Evolutionary conservation across 148 eudicot genomes (phyloP).

Genomic region (Rhododendron molle): DNA sequence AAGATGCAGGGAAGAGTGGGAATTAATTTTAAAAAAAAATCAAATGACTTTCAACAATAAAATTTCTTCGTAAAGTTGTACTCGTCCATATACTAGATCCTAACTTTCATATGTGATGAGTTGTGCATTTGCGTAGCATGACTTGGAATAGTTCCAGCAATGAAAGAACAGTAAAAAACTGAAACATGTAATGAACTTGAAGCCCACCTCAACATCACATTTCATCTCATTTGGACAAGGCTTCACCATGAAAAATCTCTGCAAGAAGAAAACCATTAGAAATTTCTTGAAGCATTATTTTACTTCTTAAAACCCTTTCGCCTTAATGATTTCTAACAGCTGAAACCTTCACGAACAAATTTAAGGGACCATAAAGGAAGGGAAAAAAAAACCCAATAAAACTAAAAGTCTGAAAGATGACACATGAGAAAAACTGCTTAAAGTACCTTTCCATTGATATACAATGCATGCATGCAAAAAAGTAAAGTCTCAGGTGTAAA

Average conservation of each 20-base stretch:
- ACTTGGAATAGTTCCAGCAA: background rate
- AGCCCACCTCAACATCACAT: constrained; percentile 90
- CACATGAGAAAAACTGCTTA: background rate
- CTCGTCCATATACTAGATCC: background rate
- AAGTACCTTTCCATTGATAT: background rate
- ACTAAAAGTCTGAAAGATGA: background rate
- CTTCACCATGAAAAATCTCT: constrained; percentile 96
- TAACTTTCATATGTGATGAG: background rate
- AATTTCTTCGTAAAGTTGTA: background rate
- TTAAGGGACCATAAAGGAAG: background rate
- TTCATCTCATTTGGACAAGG: constrained; percentile 97
- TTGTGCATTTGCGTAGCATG: background rate
- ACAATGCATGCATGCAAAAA: background rate
- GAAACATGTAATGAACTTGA: background rate
- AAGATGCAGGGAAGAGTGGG: background rate
- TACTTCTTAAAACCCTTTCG: background rate
- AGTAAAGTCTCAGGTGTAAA: background rate
- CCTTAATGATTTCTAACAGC: background rate
- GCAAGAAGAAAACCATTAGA: constrained; percentile 34
- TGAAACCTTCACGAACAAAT: background rate
- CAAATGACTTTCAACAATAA: background rate
- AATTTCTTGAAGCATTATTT: background rate
- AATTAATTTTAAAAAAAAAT: background rate
- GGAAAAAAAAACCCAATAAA: background rate
- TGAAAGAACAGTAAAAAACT: background rate